phyloP scores from a whole-genome alignment of 2,329 filamentous ascomycete genomes.

The Gliomastix tumulicola region DNA sequence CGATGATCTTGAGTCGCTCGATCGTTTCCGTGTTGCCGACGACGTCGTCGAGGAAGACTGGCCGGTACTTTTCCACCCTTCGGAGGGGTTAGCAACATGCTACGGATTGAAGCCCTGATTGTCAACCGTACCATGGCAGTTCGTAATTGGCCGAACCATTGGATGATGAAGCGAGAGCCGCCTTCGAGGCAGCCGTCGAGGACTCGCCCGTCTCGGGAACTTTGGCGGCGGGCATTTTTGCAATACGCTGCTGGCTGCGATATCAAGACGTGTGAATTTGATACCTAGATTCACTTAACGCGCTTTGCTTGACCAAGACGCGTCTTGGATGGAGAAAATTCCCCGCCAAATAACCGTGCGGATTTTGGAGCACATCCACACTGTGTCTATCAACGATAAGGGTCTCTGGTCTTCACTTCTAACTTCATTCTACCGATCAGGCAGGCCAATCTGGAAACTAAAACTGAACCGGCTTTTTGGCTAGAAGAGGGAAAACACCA shows the following conservation, averaged over 20 bases:
- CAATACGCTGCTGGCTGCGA: not conserved
- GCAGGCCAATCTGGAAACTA: too few species aligned
- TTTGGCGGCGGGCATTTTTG: conserved; percentile 40
- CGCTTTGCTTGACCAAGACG: conserved; percentile 21
- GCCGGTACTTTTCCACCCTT: conserved; percentile 98
- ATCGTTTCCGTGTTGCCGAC: conserved; percentile 98
- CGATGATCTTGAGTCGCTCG: conserved; percentile 95
- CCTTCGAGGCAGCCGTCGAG: conserved; percentile 52
- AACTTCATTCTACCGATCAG: too few species aligned
- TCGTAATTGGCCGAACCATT: conserved; percentile 58
- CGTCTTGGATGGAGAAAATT: conserved; percentile 14
- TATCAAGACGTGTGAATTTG: conserved; percentile 6
- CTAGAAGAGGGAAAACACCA: too few species aligned
- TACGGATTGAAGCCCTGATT: too few species aligned
- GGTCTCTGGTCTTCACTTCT: too few species aligned
- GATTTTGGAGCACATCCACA: too few species aligned
- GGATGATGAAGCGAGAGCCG: conserved; percentile 40
- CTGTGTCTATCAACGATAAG: too few species aligned
- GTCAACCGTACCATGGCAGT: conserved; percentile 60
- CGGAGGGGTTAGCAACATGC: conserved; percentile 9
- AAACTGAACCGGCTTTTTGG: too few species aligned
- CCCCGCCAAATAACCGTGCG: too few species aligned
- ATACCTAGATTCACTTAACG: conserved; percentile 28
- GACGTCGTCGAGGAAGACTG: conserved; percentile 90
- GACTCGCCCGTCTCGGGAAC: conserved; percentile 51